These are phyloP conservation scores for Penicillium coprophilum DNA, from an alignment of 495 filamentous ascomycete genomes.

Conservation along the genomic window DNA sequence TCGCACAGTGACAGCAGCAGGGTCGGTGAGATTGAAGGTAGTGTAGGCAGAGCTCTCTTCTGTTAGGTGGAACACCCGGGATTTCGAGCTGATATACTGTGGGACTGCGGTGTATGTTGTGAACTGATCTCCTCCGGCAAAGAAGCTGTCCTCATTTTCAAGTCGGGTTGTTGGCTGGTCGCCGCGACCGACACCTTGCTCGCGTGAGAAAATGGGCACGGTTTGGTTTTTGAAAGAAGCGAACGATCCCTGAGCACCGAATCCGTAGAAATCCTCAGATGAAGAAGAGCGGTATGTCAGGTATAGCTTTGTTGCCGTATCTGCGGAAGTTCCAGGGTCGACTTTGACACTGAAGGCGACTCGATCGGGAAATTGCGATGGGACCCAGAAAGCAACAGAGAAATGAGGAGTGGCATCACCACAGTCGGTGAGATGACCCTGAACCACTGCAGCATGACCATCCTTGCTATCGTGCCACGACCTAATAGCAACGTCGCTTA, in stretches of 20 bases:
- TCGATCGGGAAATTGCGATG: slow-evolving; percentile 21
- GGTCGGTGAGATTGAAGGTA: slow-evolving; percentile 24
- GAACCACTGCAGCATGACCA: slow-evolving; percentile 19
- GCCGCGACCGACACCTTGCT: slow-evolving; percentile 31
- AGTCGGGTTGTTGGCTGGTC: slow-evolving; percentile 27
- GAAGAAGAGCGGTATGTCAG: slow-evolving; percentile 23
- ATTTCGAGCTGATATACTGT: slow-evolving; percentile 24
- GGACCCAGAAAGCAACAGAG: slow-evolving; percentile 22
- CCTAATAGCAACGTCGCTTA: slow-evolving; percentile 10
- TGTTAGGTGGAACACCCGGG: slow-evolving; percentile 24
- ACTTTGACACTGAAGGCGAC: slow-evolving; percentile 23
- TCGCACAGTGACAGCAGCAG: slow-evolving; percentile 21
- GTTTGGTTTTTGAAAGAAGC: slow-evolving; percentile 32
- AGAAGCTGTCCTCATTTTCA: slow-evolving; percentile 24
- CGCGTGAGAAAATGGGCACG: slow-evolving; percentile 29
- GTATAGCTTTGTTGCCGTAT: slow-evolving; percentile 19
- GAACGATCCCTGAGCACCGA: slow-evolving; percentile 31
- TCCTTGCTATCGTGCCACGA: slow-evolving; percentile 15
- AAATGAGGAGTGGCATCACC: slow-evolving; percentile 17
- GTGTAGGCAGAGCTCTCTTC: slow-evolving; percentile 28
- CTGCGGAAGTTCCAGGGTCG: slow-evolving; percentile 6
- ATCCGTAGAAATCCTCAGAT: slow-evolving; percentile 30
- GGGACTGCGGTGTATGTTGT: slow-evolving; percentile 27
- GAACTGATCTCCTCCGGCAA: slow-evolving; percentile 26
- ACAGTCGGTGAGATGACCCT: slow-evolving; percentile 21